Base-by-base conservation (phyloP, 345 rosid species). In the Hirschfeldia incana region DNA sequence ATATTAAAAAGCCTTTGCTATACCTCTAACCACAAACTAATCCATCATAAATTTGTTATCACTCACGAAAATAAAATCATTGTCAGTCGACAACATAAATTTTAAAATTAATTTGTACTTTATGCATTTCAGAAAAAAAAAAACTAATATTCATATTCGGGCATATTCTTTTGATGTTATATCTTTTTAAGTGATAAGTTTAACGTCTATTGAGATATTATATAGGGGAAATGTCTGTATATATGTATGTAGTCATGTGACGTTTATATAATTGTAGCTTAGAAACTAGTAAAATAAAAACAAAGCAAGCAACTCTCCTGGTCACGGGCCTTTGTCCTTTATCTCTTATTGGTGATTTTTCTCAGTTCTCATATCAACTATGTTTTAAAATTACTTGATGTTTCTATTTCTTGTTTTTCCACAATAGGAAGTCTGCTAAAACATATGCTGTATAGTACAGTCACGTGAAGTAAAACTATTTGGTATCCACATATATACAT, bases 251-350 rank as follows among this genome's bases (percentile, higher is more conserved):
- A 8, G 9, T 21, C 33, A 53, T 79, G 60, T 79, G 78, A 74
- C 21, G 57, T 49, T 49, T 49, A 5, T 49, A 60, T 51, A 29
- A 61, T 51, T 73, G 70, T 60, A 49, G 67, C 39, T 46, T 78
- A 36, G 63, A 67, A 73, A 57, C 68, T 68, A 16, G 75, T 46
- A 62, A 49, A 49, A 49, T 13, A 5, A 74, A 73, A 79, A 73
- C 32, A 61, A 46, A 66, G 26, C 59, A 36, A 79, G 68, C 67
- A 78, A 70, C 71, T 62, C 70, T 64, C 67, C 33, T 76, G 63
- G 74, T 79, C 78, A 79, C 82, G 70, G 78, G 78, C 4, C 66
- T 74, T 79, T 62, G 78, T 74, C 75, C 2, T 68, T 62, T 74
- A 49, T n/a, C 59, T 68, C 59, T 27, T 70, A 6, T 68, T 68